phyloP scores from a whole-genome alignment of 1,284 basidiomycete species.

The Cryptococcus floricola region DNA sequence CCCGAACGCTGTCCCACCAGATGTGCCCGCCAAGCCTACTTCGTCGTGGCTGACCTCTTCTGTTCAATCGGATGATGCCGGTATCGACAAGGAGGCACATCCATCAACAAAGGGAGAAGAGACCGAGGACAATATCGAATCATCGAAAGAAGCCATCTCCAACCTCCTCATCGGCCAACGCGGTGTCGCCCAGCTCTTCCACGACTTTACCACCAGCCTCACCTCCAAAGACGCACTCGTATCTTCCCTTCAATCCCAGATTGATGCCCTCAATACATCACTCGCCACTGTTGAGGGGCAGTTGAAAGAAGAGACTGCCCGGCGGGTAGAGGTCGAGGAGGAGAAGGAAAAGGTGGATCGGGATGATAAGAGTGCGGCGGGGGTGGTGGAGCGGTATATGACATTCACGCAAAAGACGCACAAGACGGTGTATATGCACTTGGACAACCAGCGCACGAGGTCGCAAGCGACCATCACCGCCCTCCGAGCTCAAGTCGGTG shows the following conservation, averaged over 20 bases:
- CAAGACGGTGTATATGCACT: constrained; percentile 62
- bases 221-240: constrained; percentile 52
- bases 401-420: constrained; percentile 79
- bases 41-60: constrained; percentile 17
- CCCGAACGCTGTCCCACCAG: constrained; percentile 39
- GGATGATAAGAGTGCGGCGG: constrained; percentile 73
- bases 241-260: constrained; percentile 71
- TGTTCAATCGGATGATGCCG: background rate
- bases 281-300: constrained; percentile 54
- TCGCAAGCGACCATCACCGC: constrained; percentile 63
- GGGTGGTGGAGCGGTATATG: constrained; percentile 86
- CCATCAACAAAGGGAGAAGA: too few relatives aligned
- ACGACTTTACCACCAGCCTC: constrained; percentile 41
- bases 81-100: background rate
- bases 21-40: constrained; percentile 12
- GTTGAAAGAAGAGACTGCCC: constrained; percentile 60
- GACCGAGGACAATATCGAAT: too few relatives aligned
- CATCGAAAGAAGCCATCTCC: constrained; percentile 31
- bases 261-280: constrained; percentile 69
- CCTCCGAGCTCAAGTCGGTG: constrained; percentile 46
- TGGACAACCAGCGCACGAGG: constrained; percentile 56
- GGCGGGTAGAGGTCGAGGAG: constrained; percentile 49
- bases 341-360: constrained; percentile 59
- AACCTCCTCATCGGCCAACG: constrained; percentile 45
- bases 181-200: constrained; percentile 45